Evolutionary conservation across 495 filamentous ascomycete genomes (phyloP).

Genomic region (Lophium mytilinum): DNA sequence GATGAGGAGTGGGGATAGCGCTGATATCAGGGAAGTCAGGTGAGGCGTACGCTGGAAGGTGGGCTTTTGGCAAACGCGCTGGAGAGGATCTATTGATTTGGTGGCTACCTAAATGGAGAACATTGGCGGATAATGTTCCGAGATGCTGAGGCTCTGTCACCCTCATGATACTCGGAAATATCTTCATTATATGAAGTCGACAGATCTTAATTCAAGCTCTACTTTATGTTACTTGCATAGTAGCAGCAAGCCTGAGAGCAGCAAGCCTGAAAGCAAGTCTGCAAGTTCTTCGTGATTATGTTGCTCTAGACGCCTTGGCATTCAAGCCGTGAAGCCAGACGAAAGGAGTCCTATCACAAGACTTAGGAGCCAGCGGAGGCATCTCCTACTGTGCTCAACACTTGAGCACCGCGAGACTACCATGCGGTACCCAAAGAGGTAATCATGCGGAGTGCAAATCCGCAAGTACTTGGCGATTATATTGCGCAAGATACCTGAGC

Average conservation of each 20-base stretch:
- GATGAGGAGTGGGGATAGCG: not conserved
- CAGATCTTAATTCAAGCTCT: not conserved
- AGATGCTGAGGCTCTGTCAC: not conserved
- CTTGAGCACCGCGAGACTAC: not conserved
- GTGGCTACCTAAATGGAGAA: too few species aligned
- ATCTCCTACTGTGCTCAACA: not conserved
- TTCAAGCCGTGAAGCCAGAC: too few species aligned
- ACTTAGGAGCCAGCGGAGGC: not conserved
- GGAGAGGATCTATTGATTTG: not conserved
- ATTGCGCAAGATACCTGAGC: too few species aligned
- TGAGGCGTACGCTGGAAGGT: not conserved
- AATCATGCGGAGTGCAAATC: too few species aligned
- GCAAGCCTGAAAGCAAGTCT: not conserved
- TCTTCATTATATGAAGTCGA: too few species aligned
- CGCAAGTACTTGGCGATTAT: not conserved
- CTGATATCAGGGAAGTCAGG: not conserved
- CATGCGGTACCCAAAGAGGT: too few species aligned
- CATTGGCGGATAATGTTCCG: not conserved
- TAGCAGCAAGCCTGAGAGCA: not conserved
- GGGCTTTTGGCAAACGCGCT: not conserved
- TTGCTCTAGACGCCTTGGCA: too few species aligned
- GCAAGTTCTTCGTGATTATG: not conserved
- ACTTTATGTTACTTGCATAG: not conserved
- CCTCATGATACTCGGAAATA: not conserved
- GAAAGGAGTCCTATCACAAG: not conserved